Evolutionary conservation across 108 stramenopile species (phyloP), one percentile per base, ranked within the genome.

Genomic region (Chaetoceros muelleri): DNA sequence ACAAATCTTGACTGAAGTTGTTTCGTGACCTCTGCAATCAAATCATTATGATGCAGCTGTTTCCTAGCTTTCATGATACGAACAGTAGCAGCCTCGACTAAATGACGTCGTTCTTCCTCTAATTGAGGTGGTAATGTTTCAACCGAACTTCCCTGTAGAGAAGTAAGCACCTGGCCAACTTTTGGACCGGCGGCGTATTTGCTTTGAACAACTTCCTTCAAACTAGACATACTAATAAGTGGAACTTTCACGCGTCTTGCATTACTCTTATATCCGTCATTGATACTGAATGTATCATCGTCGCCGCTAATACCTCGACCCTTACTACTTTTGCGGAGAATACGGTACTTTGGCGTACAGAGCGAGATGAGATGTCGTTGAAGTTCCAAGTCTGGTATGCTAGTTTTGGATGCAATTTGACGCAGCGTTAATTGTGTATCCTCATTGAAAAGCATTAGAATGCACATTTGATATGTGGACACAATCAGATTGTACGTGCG

Each of bases 1-100:
- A 72, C 64, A 64, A 96, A 96, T 13, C 93, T 76, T 28, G 72
- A 73, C 25, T 72, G 75, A 30, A 97, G 72, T 65, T 93, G 88
- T 30, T 71, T 65, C 0, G 83, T 92, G n/a, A 89, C 89, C 74
- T 96, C 95, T 0, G 92, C 91, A 54, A 97, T 81, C 58, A 97
- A 77, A 45, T 94, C 96, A 70, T 94, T 95, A 79, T 99, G 98
- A 58, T 80, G 66, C 31, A 95, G 65, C 13, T 64, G 58, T 66
- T 96, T 95, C 46, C 98, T 79, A 3, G 95, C 85, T 74, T 98
- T 98, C 97, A 98, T 98, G 60, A 98, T 94, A 49, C 97, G 77
- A 1, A 98, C 96, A 51, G 97, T 82, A 17, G 94, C 89, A 21
- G 96, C 95, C 66, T 99, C 98, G 25, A 95, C 81, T 44, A 92